Percentiles rank a stretch among this genome's conserved stretches.
Conservation (phyloP, 1,284 basidiomycete genomes). For the Rhodotorula sp. region DNA sequence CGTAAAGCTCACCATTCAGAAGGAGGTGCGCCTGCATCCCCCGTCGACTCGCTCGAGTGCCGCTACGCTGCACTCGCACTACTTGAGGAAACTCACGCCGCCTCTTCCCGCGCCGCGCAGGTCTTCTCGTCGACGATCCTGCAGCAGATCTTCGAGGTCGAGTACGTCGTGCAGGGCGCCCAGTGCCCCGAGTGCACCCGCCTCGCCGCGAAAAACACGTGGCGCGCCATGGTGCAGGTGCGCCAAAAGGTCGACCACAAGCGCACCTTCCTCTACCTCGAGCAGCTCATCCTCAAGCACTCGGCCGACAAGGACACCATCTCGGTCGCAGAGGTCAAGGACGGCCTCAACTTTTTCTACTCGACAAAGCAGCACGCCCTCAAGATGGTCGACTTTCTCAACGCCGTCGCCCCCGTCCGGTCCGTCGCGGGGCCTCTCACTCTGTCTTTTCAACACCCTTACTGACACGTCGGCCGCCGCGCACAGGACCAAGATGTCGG, state of each 20-base stretch:
- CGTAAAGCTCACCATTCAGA: slow-evolving; percentile 95
- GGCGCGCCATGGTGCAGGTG: slow-evolving; percentile 96
- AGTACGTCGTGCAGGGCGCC: slow-evolving; percentile 91
- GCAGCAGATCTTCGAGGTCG: slow-evolving; percentile 96
- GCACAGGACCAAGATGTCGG: slow-evolving; percentile 79
- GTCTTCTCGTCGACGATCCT: slow-evolving; percentile 92
- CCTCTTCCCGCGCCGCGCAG: slow-evolving; percentile 51
- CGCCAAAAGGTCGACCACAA: slow-evolving; percentile 98
- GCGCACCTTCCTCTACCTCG: slow-evolving; percentile 94
- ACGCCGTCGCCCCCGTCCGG: slow-evolving; percentile 73
- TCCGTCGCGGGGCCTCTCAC: not conserved
- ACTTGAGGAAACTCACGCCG: too few relatives aligned
- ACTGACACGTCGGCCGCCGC: not conserved
- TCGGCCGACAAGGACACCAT: slow-evolving; percentile 96
- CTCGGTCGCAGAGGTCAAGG: slow-evolving; percentile 85
- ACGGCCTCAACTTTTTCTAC: slow-evolving; percentile 98
- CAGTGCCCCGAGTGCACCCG: slow-evolving; percentile 93
- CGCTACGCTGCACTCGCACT: too few relatives aligned
- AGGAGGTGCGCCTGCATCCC: slow-evolving; percentile 66
- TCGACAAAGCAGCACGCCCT: slow-evolving; percentile 84
- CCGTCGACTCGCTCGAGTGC: too few relatives aligned
- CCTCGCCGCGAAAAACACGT: slow-evolving; percentile 96
- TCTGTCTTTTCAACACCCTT: not conserved
- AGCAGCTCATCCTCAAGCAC: slow-evolving; percentile 96
- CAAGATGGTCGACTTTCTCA: slow-evolving; percentile 96